Conservation (phyloP, 352 stramenopile genomes). For the Phytophthora crassamura region DNA sequence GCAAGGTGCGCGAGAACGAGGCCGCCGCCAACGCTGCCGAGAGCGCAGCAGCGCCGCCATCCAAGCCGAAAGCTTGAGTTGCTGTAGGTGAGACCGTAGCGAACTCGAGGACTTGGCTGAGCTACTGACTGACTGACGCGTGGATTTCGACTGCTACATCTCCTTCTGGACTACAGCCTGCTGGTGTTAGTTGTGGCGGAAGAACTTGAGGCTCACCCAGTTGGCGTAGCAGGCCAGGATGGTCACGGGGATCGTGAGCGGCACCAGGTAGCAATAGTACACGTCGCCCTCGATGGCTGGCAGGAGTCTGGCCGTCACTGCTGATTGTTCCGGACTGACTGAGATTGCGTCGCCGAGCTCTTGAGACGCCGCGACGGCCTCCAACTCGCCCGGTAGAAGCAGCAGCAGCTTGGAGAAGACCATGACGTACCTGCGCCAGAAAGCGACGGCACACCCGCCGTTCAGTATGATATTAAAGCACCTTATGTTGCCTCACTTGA, state of each 20-base stretch:
- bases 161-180: constrained; percentile 3
- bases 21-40: neutral
- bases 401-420: constrained; percentile 71
- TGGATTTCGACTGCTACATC: no score
- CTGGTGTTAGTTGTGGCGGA: constrained; percentile 73
- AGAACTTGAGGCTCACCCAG: constrained; percentile 90
- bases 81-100: neutral
- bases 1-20: constrained; percentile 63
- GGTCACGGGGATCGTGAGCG: constrained; percentile 78
- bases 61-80: constrained; percentile 10
- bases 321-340: no score
- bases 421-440: constrained; percentile 66
- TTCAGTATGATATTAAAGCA: neutral
- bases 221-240: constrained; percentile 84
- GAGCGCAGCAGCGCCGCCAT: neutral
- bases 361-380: neutral
- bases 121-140: neutral
- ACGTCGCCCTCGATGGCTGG: constrained; percentile 62
- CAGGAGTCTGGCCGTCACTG: constrained; percentile 36
- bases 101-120: neutral
- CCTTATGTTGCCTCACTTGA: no score
- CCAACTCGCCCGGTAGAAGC: constrained; percentile 21
- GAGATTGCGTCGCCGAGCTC: no score
- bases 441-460: neutral
- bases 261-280: constrained; percentile 84